Evolutionary conservation across 2,329 filamentous ascomycete genomes (phyloP), one percentile per base, ranked within the genome.

Genomic region (Acephala macrosclerotiorum): DNA sequence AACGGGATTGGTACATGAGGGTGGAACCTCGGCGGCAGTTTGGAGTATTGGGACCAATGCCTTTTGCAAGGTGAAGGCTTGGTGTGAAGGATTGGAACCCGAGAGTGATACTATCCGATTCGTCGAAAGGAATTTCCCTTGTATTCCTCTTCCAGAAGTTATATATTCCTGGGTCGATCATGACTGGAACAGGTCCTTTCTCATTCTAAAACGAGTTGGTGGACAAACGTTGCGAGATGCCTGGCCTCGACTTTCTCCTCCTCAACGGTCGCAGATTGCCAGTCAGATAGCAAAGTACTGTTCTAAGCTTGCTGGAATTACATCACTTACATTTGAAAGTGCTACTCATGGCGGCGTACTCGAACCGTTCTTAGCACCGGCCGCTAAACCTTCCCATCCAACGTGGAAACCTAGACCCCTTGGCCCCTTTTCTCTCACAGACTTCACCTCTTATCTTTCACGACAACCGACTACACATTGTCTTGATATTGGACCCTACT

Each of bases 11-110:
- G 11, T 65, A 45, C 64, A 68, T 8, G 60, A 62, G 14, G 8
- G 33, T 40, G 65, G 62, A 5, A 64, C 60, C 22, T 45, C 40
- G 12, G 60, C 42, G 7, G 47, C 36, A 2, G 57, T 67, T 38
- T 69, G 61, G 62, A 53, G 26, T 20, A 42, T 69, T 60, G 65
- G 65, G 33, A 14, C 36, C 1, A 36, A 67, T 47, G 29, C 47
- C 11, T 55, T 69, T 38, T 68, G 60, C 58, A 69, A 69, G 35
- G 67, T 64, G 22, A 67, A 68, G 22, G 57, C 58, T 25, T 69
- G 63, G 66, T 38, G 35, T 56, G 63, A 69, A 49, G 63, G 29
- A 2, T 26, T 57, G n/a, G 56, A 69, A 33, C 29, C 57, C 18
- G 66, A 69, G 51, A 36, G 29, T 29, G 14, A 56, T 8, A 66